phyloP scores from a whole-genome alignment of 441 rosid species.

The Arabidopsis hybrid region DNA sequence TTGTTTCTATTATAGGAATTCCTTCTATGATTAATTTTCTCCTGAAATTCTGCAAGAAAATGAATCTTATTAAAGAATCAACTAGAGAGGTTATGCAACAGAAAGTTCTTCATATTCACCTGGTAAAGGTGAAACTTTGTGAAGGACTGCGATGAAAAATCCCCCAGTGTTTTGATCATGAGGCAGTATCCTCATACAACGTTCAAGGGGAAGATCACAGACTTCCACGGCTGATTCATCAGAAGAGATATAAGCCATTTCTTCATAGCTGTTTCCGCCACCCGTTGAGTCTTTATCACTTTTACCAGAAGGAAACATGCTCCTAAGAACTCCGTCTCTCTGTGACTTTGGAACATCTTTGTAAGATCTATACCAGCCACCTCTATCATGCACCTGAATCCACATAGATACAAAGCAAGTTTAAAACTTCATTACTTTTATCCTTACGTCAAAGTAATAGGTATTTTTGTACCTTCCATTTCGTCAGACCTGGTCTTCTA shows the following conservation, averaged over 20 bases:
- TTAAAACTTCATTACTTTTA: slow-evolving; percentile 2
- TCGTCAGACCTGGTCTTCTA: slow-evolving; percentile 83
- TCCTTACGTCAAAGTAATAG: neutral
- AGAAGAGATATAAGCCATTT: slow-evolving; percentile 32
- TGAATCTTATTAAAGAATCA: neutral
- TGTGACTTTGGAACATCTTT: slow-evolving; percentile 63
- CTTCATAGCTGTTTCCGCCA: slow-evolving; percentile 42
- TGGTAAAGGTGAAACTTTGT: slow-evolving; percentile 76
- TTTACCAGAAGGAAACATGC: slow-evolving; percentile 93
- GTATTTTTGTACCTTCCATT: slow-evolving; percentile 76
- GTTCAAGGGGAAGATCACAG: slow-evolving; percentile 81
- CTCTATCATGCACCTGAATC: slow-evolving; percentile 78
- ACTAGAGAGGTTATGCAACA: neutral
- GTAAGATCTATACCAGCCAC: slow-evolving; percentile 74
- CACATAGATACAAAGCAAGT: slow-evolving; percentile 28
- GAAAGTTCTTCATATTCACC: slow-evolving; percentile 47
- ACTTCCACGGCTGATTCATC: slow-evolving; percentile 59
- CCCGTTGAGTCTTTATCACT: slow-evolving; percentile 44
- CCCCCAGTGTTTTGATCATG: slow-evolving; percentile 99
- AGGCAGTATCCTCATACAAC: slow-evolving; percentile 92
- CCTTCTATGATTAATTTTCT: slow-evolving; percentile 49
- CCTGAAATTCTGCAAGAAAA: slow-evolving; percentile 45
- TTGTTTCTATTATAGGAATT: slow-evolving; percentile 42
- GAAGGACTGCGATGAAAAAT: slow-evolving; percentile 89
- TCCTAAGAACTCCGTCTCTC: slow-evolving; percentile 63